Evolutionary conservation across 305 asterid species (phyloP).

Genomic region (Fraxinus nigra): DNA sequence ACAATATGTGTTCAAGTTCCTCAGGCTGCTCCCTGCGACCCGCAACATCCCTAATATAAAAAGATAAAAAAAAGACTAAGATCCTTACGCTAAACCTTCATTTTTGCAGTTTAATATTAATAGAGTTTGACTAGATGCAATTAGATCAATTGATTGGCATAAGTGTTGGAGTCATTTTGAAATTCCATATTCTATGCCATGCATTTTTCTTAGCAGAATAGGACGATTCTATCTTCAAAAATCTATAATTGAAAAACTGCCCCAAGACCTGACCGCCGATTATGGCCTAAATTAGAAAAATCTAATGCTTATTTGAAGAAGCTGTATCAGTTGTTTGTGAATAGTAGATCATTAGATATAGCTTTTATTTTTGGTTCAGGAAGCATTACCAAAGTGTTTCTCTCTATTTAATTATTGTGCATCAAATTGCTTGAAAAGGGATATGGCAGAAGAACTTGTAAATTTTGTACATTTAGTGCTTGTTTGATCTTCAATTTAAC

Average conservation of each 20-base stretch:
- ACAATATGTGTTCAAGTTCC: neutral
- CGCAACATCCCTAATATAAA: neutral
- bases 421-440: neutral
- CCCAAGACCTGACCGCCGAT: neutral
- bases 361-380: neutral
- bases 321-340: neutral
- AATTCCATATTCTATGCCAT: neutral
- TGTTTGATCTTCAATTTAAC: neutral
- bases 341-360: neutral
- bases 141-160: neutral
- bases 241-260: neutral
- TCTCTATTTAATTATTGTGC: neutral
- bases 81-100: neutral
- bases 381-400: neutral
- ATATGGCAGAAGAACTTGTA: neutral
- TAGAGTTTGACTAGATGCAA: neutral
- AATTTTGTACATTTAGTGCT: neutral
- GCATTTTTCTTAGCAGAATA: neutral
- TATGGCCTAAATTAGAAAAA: neutral
- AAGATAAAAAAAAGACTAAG: neutral
- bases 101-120: neutral
- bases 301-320: neutral
- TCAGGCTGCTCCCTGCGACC: neutral
- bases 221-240: neutral
- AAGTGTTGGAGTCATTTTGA: neutral